These are phyloP conservation scores for Spathaspora gorwiae DNA, from an alignment of 805 yeast genomes.

Conservation along the genomic window DNA sequence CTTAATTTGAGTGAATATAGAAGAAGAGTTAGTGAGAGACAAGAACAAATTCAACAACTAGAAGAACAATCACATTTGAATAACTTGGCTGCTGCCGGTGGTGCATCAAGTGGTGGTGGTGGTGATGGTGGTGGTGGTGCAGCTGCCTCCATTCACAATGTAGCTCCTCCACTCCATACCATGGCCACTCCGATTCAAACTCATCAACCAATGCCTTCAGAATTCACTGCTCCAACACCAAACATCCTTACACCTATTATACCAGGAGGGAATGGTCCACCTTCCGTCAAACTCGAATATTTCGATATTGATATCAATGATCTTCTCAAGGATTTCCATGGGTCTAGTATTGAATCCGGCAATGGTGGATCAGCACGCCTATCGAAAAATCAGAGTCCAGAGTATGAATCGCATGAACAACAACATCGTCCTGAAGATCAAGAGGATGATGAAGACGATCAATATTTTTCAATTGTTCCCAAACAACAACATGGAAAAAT, in stretches of 20 bases:
- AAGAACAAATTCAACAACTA: not conserved
- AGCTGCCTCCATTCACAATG: not conserved
- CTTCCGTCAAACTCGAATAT: not conserved
- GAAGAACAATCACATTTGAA: not conserved
- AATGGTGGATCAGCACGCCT: not conserved
- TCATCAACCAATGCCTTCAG: not conserved
- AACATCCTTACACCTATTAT: not conserved
- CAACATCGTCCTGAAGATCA: conserved; percentile 8
- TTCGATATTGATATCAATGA: conserved; percentile 4
- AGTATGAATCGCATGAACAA: not conserved
- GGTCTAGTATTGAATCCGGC: not conserved
- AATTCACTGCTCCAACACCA: not conserved
- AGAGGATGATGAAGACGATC: conserved; percentile 4
- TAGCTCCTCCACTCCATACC: not conserved
- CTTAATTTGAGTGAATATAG: conserved; percentile 11
- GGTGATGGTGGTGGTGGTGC: not conserved
- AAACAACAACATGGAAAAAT: conserved; percentile 7
- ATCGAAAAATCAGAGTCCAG: not conserved
- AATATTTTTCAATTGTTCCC: conserved; percentile 4
- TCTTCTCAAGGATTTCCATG: conserved; percentile 5
- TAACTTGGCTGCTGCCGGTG: not conserved
- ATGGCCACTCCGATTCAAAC: not conserved
- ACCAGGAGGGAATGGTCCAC: not conserved
- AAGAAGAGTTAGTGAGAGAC: not conserved
- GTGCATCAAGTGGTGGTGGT: not conserved